Evolutionary conservation across 768 basidiomycete genomes (phyloP), one percentile per base, ranked within the genome.

Genomic region (Cantharellus cinnabarinus): DNA sequence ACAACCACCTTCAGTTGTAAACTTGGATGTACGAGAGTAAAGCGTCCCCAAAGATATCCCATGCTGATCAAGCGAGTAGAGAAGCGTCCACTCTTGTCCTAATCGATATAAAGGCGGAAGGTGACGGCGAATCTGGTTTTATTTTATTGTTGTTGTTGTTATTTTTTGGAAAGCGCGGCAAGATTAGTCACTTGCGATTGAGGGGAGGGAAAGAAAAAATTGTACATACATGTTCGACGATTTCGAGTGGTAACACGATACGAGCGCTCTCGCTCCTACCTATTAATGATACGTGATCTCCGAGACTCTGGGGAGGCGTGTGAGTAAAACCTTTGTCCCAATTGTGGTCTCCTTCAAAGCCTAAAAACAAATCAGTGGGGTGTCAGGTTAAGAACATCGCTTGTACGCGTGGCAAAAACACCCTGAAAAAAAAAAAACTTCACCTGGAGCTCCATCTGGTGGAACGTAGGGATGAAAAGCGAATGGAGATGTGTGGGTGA

Each of bases 31-130:
- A 4, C 66, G 64, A 10, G 65, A 65, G 68, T 95, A 97, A 3
- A 97, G 76, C 0, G 94, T 95, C 51, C 83, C 81, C 10, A 97
- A 74, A 7, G 89, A 93, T 51, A 93, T 90, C 0, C 94, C 94
- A 64, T 98, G 86, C 65, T 95, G 91, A 66, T 98, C 94, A 15
- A 95, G 75, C 14, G 89, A 91, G 71, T 93, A 91, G 3, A 90
- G 70, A 0, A 93, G 76, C 0, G 77, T 76, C 90, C 90, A 94
- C 38, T 74, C 71, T 4, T 75, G 73, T 0, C 82, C 76, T 15
- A 93, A 77, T 3, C 83, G 81, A 1, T 78, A 73, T 3, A 91
- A 76, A 0, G 87, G 80, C 0, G 89, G 84, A 1, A 93, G 74
- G 60, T 80, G 73, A 1, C 79, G 70, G 0, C 86, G 82, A 35